These are phyloP conservation scores for Trypanosoma avium DNA, from an alignment of 208 protist genomes.

Conservation along the genomic window DNA sequence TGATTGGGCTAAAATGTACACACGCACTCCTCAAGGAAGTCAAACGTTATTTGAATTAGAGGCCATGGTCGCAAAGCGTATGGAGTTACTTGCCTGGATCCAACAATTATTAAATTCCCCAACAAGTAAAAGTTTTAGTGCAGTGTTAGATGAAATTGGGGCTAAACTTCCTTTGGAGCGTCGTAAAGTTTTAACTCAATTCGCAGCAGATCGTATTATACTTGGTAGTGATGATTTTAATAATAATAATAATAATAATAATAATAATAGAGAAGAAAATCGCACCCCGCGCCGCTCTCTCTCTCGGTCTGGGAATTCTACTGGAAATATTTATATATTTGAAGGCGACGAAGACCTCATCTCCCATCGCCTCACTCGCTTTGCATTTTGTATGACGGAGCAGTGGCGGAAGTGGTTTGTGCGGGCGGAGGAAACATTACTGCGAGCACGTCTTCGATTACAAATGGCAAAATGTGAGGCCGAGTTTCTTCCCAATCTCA, in stretches of 20 bases:
- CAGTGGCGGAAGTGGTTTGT: conserved; percentile 89
- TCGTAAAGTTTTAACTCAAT: conserved; percentile 24
- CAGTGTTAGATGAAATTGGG: conserved; percentile 66
- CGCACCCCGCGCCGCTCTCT: conserved; percentile 31
- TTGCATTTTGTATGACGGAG: conserved; percentile 92
- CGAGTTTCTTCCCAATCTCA: conserved; percentile 68
- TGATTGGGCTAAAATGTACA: conserved; percentile 84
- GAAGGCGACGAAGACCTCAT: conserved; percentile 78
- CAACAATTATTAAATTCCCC: conserved; percentile 77
- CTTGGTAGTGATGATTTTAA: conserved; percentile 25
- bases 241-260: no score
- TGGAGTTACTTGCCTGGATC: conserved; percentile 88
- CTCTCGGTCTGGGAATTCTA: conserved; percentile 29
- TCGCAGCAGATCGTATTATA: conserved; percentile 19
- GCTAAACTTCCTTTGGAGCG: conserved; percentile 66
- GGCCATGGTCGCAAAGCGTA: conserved; percentile 82
- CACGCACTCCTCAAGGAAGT: conserved; percentile 50
- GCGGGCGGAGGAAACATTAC: conserved; percentile 71
- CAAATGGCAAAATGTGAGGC: conserved; percentile 65
- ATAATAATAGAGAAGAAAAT: no score
- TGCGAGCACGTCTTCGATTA: conserved; percentile 74
- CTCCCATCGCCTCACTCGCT: conserved; percentile 77
- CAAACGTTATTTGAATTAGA: conserved; percentile 81
- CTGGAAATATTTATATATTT: conserved; percentile 49
- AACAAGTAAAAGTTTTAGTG: conserved; percentile 47